phyloP scores from a whole-genome alignment of 306 rosid genomes.

The Macrotyloma uniflorum region DNA sequence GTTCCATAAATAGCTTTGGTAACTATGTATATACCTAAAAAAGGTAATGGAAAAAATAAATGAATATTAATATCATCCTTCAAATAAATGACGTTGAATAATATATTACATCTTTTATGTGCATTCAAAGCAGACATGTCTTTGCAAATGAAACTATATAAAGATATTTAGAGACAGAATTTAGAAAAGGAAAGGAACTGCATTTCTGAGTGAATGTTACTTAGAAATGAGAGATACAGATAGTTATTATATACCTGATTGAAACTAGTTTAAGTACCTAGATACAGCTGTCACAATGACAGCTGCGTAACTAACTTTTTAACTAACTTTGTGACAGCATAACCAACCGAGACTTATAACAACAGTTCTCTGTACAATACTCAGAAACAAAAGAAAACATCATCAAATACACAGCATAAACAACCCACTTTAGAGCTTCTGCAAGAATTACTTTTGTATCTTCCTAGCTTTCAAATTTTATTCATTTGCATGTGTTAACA shows the following conservation, averaged over 20 bases:
- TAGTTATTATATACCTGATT: too few species aligned
- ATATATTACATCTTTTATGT: conserved; percentile 12
- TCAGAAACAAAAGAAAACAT: conserved; percentile 7
- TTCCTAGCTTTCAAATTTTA: conserved; percentile 2
- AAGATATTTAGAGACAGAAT: too few species aligned
- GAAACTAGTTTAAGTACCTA: too few species aligned
- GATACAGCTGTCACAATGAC: too few species aligned
- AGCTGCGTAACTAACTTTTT: too few species aligned
- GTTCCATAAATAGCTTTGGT: conserved; percentile 97
- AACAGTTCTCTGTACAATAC: too few species aligned
- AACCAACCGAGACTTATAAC: too few species aligned
- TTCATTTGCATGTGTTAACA: conserved; percentile 13
- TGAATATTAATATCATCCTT: neutral
- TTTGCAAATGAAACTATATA: neutral
- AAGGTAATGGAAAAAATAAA: conserved; percentile 6
- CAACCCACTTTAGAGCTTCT: conserved; percentile 8
- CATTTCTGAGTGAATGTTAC: too few species aligned
- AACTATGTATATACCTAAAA: conserved; percentile 91
- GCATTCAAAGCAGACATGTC: conserved; percentile 9
- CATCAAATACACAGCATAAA: conserved; percentile 12
- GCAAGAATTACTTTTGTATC: conserved; percentile 1
- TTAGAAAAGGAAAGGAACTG: too few species aligned
- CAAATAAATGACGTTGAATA: conserved; percentile 15
- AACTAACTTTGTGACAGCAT: too few species aligned
- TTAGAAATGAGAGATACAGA: too few species aligned